A percentile compares a stretch with the other conserved stretches of the same genome.
phyloP scores from a whole-genome alignment of 2,329 filamentous ascomycete genomes.

The Colletotrichum sp. region DNA sequence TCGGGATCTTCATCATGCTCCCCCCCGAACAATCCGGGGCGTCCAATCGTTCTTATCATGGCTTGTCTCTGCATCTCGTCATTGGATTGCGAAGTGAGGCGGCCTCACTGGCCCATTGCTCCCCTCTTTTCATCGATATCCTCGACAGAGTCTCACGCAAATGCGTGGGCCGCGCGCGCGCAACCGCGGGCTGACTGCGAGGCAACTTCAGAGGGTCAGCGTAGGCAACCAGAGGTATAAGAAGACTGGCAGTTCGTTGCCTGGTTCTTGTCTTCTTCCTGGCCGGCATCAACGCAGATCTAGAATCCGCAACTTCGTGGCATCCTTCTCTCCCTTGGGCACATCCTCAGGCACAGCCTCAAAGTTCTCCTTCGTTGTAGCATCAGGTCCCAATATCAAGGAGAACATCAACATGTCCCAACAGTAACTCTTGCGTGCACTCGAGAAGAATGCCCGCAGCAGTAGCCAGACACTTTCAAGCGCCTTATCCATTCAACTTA shows the following conservation, averaged over 20 bases:
- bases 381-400: not conserved
- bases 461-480: not conserved
- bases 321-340: not conserved
- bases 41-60: not conserved
- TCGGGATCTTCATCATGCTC: not conserved
- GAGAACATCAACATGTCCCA: constrained; percentile 4
- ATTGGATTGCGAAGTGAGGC: constrained; percentile 6
- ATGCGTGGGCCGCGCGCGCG: constrained; percentile 1
- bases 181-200: not conserved
- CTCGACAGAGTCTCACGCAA: not conserved
- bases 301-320: not conserved
- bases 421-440: not conserved
- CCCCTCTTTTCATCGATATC: not conserved
- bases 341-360: not conserved
- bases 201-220: not conserved
- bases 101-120: not conserved
- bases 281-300: not conserved
- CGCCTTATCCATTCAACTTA: not conserved
- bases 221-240: not conserved
- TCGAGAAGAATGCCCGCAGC: constrained; percentile 5
- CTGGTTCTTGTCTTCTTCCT: not conserved
- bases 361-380: not conserved
- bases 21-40: not conserved
- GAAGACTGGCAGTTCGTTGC: not conserved
- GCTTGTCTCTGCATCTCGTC: not conserved